Evolutionary conservation across 164 flowering plant genomes (phyloP).

Genomic region (Nymphaea colorata): DNA sequence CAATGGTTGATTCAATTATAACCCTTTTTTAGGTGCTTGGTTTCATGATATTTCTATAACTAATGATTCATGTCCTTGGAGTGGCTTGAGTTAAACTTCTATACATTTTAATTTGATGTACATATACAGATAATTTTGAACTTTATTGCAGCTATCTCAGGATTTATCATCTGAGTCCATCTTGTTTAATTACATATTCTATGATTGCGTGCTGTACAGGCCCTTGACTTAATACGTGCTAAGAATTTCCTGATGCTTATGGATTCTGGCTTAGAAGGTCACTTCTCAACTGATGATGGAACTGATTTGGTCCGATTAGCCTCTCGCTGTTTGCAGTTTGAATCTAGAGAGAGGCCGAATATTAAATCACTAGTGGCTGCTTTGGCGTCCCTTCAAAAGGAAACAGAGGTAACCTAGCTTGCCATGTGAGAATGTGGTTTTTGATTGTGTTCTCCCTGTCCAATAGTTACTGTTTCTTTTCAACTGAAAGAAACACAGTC

Average conservation of each 20-base stretch:
- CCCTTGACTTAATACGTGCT: constrained; percentile 84
- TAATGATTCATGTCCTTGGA: no score
- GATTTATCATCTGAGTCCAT: background rate
- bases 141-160: no score
- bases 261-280: constrained; percentile 89
- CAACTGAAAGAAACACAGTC: background rate
- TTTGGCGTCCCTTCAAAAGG: constrained; percentile 68
- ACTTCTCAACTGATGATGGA: constrained; percentile 84
- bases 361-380: constrained; percentile 62
- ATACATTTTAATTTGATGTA: no score
- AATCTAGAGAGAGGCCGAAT: constrained; percentile 92
- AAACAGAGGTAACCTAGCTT: constrained; percentile 45
- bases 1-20: no score
- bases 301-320: constrained; percentile 77
- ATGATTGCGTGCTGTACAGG: constrained; percentile 27
- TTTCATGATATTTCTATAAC: no score
- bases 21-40: no score
- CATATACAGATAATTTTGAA: no score
- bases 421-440: background rate
- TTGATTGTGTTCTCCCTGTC: background rate
- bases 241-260: constrained; percentile 74
- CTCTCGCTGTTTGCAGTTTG: constrained; percentile 83
- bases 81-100: no score
- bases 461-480: background rate
- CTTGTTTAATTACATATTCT: background rate